Percentiles rank a stretch among this genome's conserved stretches.
Conservation (phyloP, 345 rosid species). For the Gossypium ekmanianum region DNA sequence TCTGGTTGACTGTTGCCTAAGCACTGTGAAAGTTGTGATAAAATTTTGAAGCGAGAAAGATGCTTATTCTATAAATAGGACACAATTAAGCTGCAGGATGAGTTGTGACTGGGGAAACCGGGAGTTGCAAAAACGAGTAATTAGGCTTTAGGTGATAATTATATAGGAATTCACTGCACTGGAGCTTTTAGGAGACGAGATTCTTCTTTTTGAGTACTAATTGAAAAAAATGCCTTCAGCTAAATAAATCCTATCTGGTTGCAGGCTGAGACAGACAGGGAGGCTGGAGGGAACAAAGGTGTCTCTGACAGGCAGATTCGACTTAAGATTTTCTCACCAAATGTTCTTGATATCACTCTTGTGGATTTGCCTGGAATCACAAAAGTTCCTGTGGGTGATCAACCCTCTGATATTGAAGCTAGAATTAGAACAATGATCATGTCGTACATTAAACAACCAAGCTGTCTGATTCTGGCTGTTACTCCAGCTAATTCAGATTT, state of each 20-base stretch:
- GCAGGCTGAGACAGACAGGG: constrained; percentile 83
- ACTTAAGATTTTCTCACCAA: constrained; percentile 82
- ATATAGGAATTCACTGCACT: not conserved
- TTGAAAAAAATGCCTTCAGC: not conserved
- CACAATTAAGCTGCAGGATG: not conserved
- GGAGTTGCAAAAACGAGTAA: not conserved
- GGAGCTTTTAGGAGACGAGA: not conserved
- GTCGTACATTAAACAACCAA: constrained; percentile 82
- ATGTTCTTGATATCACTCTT: constrained; percentile 86
- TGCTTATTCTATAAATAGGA: not conserved
- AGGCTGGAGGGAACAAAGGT: constrained; percentile 88
- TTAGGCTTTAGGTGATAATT: constrained; percentile 4
- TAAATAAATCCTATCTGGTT: constrained; percentile 6
- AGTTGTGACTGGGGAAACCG: not conserved
- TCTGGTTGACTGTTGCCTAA: constrained; percentile 4
- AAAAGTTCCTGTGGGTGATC: constrained; percentile 96
- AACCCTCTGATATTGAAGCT: constrained; percentile 90
- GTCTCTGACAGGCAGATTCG: constrained; percentile 89
- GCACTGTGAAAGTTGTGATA: not conserved
- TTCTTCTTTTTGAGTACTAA: not conserved
- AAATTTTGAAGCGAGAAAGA: not conserved
- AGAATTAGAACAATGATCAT: constrained; percentile 94
- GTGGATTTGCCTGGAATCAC: constrained; percentile 98
- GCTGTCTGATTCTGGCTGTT: constrained; percentile 85
- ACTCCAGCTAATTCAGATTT: constrained; percentile 91